Conservation (phyloP, 306 rosid species). For the cucumber (Cucumis sativus) region DNA sequence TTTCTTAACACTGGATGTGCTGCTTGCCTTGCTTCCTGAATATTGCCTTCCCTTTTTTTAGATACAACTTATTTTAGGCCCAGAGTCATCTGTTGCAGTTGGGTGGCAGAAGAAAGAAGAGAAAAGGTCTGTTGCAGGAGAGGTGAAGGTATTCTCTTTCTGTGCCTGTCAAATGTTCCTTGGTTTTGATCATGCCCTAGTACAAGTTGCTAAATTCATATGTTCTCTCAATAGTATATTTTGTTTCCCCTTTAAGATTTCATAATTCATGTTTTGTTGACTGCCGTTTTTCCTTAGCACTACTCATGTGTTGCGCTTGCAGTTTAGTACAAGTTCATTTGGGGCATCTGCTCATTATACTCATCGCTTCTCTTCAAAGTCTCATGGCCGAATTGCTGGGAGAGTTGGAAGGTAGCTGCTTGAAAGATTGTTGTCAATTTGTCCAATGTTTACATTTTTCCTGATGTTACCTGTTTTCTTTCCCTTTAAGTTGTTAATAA, state of each 20-base stretch:
- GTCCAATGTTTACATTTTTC: background rate
- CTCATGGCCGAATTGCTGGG: slow-evolving; percentile 75
- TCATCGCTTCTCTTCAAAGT: slow-evolving; percentile 66
- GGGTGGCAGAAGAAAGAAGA: slow-evolving; percentile 87
- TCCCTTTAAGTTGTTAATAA: background rate
- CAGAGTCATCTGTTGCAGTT: slow-evolving; percentile 64
- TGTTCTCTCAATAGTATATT: background rate
- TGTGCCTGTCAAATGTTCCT: slow-evolving; percentile 51
- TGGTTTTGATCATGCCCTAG: slow-evolving; percentile 71
- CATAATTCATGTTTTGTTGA: background rate
- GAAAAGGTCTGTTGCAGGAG: slow-evolving; percentile 68
- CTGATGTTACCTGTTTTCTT: background rate
- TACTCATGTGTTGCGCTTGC: slow-evolving; percentile 26
- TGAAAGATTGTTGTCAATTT: slow-evolving; percentile 1
- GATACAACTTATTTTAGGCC: slow-evolving; percentile 73
- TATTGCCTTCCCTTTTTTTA: slow-evolving; percentile 19
- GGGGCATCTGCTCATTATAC: slow-evolving; percentile 58
- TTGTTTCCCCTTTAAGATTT: background rate
- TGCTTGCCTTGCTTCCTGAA: slow-evolving; percentile 9
- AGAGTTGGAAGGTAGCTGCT: slow-evolving; percentile 73
- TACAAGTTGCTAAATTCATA: slow-evolving; percentile 67
- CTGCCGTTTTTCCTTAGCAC: slow-evolving; percentile 6
- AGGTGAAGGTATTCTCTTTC: slow-evolving; percentile 58
- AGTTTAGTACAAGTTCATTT: slow-evolving; percentile 72
- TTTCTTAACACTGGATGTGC: background rate